Evolutionary conservation across 257 asterid species (phyloP).

Genomic region (Henckelia pumila): DNA sequence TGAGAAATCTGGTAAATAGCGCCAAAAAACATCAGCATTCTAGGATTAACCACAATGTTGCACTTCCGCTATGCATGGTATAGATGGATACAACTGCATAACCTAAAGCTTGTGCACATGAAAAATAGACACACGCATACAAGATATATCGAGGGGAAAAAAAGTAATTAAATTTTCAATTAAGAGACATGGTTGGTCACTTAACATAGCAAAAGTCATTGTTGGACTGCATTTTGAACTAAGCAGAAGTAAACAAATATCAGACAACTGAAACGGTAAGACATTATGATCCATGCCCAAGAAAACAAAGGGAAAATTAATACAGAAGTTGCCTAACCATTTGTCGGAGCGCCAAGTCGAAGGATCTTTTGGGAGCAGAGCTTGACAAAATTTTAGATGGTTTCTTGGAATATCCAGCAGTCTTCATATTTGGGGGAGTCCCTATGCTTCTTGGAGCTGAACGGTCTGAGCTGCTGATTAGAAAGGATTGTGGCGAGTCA

Average conservation of each 20-base stretch:
- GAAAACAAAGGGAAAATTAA: conserved; percentile 17
- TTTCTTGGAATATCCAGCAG: conserved; percentile 56
- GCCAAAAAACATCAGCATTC: conserved; percentile 2
- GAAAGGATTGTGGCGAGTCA: conserved; percentile 66
- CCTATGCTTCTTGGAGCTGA: conserved; percentile 51
- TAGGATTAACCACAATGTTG: conserved; percentile 7
- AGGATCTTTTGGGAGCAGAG: conserved; percentile 90
- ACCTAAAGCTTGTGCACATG: conserved; percentile 7
- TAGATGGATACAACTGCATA: background rate
- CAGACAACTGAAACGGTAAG: conserved; percentile 17
- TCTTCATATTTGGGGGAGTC: conserved; percentile 45
- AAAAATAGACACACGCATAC: background rate
- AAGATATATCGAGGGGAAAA: background rate
- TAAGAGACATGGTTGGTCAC: conserved; percentile 13
- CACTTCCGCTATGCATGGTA: background rate
- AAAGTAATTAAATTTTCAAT: conserved; percentile 12
- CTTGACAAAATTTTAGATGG: conserved; percentile 53
- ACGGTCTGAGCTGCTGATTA: conserved; percentile 53
- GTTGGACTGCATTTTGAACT: conserved; percentile 1
- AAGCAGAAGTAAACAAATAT: conserved; percentile 20
- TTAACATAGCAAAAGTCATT: conserved; percentile 13
- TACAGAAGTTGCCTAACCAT: conserved; percentile 49
- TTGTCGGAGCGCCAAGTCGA: conserved; percentile 79
- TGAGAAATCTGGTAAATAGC: background rate
- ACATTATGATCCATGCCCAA: background rate